Percentiles rank a stretch among this genome's conserved stretches.
Conservation (phyloP, 2,329 filamentous ascomycete species). For the Macrophomina pseudophaseolina region DNA sequence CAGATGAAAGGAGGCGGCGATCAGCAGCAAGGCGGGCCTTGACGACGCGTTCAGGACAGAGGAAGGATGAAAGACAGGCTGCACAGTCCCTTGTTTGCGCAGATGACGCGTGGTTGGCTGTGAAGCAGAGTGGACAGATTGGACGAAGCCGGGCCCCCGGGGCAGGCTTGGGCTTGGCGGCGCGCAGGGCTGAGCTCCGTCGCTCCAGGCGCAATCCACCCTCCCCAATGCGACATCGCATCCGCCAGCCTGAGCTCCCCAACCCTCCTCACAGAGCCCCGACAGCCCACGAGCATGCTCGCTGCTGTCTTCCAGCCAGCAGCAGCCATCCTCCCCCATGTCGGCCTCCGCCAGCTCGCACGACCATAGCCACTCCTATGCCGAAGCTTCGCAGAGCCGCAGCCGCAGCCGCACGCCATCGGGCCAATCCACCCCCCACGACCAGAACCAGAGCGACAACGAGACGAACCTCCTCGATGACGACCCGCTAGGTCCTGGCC, state of each 20-base stretch:
- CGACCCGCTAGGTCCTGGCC: conserved; percentile 57
- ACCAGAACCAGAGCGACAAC: conserved; percentile 56
- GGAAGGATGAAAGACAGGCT: not conserved
- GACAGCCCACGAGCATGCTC: conserved; percentile 12
- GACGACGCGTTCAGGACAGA: conserved; percentile 4
- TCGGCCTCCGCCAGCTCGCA: conserved; percentile 10
- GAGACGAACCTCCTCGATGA: conserved; percentile 57
- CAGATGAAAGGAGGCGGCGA: conserved; percentile 19
- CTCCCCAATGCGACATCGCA: conserved; percentile 13
- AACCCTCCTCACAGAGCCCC: not conserved
- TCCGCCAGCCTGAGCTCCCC: not conserved
- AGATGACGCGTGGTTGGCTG: conserved; percentile 16
- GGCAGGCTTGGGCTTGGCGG: conserved; percentile 4
- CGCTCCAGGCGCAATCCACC: conserved; percentile 1
- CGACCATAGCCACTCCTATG: conserved; percentile 32
- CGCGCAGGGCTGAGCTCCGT: conserved; percentile 18
- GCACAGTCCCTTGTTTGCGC: conserved; percentile 1
- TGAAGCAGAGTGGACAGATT: not conserved
- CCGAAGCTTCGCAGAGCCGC: conserved; percentile 54
- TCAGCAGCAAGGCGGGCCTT: conserved; percentile 10
- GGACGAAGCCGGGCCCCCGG: not conserved
- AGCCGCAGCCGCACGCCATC: conserved; percentile 41
- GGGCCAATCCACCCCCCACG: conserved; percentile 40
- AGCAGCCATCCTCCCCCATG: conserved; percentile 2
- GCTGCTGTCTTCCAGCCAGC: conserved; percentile 10